Evolutionary conservation across 192 early-diverging fungal species (phyloP), one percentile per base, ranked within the genome.

Genomic region (Coemansia reversa): DNA sequence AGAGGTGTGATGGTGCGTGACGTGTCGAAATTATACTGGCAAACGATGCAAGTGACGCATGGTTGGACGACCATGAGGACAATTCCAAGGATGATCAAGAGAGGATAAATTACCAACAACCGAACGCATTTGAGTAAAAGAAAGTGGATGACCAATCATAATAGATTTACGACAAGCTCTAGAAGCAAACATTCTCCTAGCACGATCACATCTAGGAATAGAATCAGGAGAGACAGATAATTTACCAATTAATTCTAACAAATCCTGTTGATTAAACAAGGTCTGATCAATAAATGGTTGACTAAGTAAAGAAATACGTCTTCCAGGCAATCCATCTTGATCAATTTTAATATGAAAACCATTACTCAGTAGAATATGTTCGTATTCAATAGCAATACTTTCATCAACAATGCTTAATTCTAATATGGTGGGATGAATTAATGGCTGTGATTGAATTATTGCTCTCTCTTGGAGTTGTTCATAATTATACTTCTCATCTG

Each of bases 401-500:
- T 96, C 93, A 48, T 95, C 90, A 5, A 88, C 83, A 0, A 91
- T 86, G 9, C 89, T 92, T 23, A 98, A 63, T 39, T 92, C 81
- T 7, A 94, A 61, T 4, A 56, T 58, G 30, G 76, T 71, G 0
- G 94, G 95, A 5, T 86, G 90, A 18, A 93, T 84, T 5, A 96
- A 80, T 47, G 79, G 75, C 60, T 93, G 91, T 2, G 86, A 83
- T 22, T 84, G 62, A 51, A 92, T 88, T 4, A 77, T 64, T 0
- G 89, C 88, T 0, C 70, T 83, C 48, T 78, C 75, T 69, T 91
- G 91, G 5, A 92, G 70, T 0, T 79, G 84, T 77, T 99, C 97
- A 80, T 93, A 99, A 66, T 96, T 97, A 78, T 84, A 94, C 74
- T 99, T 99, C 77, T 99, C 97, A 74, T 99, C 97, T 0, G 89